Evolutionary conservation across 257 asterid species (phyloP).

Genomic region (Nyctanthes arbortristis): DNA sequence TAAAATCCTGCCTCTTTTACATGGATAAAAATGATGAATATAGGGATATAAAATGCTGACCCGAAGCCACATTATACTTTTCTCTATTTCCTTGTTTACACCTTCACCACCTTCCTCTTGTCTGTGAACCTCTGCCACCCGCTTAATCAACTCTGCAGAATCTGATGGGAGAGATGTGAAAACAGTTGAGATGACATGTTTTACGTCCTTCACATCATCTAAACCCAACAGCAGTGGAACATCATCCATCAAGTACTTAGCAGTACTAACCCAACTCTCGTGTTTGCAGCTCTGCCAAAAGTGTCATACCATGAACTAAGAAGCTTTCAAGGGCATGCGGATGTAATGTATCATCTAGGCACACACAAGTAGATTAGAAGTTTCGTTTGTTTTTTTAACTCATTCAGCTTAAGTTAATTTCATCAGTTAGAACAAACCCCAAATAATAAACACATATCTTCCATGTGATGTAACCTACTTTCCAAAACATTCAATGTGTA

Average conservation of each 20-base stretch:
- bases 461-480: not conserved
- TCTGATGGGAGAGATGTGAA: slow-evolving; percentile 74
- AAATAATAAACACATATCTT: too few relatives aligned
- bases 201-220: slow-evolving; percentile 49
- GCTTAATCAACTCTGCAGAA: slow-evolving; percentile 77
- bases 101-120: slow-evolving; percentile 65
- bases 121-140: slow-evolving; percentile 90
- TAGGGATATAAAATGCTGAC: slow-evolving; percentile 16
- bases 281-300: slow-evolving; percentile 86
- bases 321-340: not conserved
- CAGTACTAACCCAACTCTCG: slow-evolving; percentile 85
- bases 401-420: too few relatives aligned
- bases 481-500: not conserved
- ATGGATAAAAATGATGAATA: slow-evolving; percentile 10
- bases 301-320: slow-evolving; percentile 4
- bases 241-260: slow-evolving; percentile 80
- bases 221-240: slow-evolving; percentile 72
- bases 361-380: too few relatives aligned
- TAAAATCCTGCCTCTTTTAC: not conserved
- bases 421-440: too few relatives aligned
- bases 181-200: slow-evolving; percentile 59
- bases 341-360: too few relatives aligned
- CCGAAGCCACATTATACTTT: not conserved
- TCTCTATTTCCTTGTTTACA: slow-evolving; percentile 61
- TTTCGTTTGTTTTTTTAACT: too few relatives aligned